phyloP scores from a whole-genome alignment of 2,329 filamentous ascomycete genomes.

The Cadophora gregata region DNA sequence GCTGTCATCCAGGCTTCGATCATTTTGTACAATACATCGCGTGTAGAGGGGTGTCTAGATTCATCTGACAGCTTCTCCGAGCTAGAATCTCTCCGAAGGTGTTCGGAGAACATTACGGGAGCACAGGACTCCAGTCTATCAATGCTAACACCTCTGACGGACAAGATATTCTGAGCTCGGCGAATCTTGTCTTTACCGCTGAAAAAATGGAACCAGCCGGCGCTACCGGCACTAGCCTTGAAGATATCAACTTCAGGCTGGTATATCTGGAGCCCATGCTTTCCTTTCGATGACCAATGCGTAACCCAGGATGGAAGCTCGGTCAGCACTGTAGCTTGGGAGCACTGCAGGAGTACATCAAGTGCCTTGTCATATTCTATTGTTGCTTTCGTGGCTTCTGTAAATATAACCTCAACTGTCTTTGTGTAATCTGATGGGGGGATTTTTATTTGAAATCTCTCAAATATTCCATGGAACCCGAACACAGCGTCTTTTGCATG shows the following conservation, averaged over 20 bases:
- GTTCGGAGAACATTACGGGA: background rate
- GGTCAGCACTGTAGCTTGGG: no score
- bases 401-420: background rate
- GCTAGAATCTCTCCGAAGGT: no score
- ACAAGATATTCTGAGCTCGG: background rate
- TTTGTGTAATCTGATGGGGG: background rate
- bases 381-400: background rate
- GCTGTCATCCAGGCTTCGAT: background rate
- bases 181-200: no score
- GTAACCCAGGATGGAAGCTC: slow-evolving; percentile 7
- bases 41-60: background rate
- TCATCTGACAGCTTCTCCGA: background rate
- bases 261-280: background rate
- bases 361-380: background rate
- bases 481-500: slow-evolving; percentile 8
- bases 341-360: background rate
- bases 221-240: background rate
- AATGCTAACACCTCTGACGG: background rate
- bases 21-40: background rate
- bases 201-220: background rate
- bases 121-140: background rate
- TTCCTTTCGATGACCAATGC: background rate
- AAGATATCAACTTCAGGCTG: background rate
- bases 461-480: slow-evolving; percentile 9
- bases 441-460: background rate